Evolutionary conservation across 208 protist species (phyloP), one percentile per base, ranked within the genome.

Genomic region (Trichomonas tenax): DNA sequence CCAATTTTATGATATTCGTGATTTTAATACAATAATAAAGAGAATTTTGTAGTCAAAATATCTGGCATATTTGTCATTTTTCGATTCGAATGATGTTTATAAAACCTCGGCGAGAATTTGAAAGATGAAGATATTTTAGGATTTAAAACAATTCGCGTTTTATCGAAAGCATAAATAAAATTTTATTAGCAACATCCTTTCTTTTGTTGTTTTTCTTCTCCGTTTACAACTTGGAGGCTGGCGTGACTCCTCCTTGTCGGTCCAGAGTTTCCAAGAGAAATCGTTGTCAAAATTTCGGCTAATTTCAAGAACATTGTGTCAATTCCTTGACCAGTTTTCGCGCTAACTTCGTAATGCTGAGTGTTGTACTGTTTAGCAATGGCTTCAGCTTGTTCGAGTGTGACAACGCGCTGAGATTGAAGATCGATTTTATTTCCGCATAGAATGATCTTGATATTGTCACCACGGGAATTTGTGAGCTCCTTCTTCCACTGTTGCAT

Each of bases 401-500:
- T 21, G 17, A 93, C 44, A 38, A 21, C n/a, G 0, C 86, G 9
- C 14, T 93, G 40, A 48, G 41, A 48, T 38, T 11, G 10, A 48
- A 93, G 15, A 51, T 93, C 86, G n/a, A 93, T 93, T 51, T 93
- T 93, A 36, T 93, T 93, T 48, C 44, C 86, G 26, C 41, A 41
- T 8, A 93, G 4, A 21, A 93, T 40, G 17, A 51, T 51, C 51
- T 93, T 93, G 26, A 93, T 51, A 41, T 93, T 44, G 26, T 93
- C 86, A 38, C 86, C 86, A 38, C 44, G 86, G 38, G 86, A 93
- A 17, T 0, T 38, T 48, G 31, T 17, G 2, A 93, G 26, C 26
- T 93, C 86, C 38, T 93, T 93, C 31, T 38, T 93, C 86, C 86
- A 93, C n/a, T 93, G 86, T 48, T 48, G 15, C 44, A 51, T 93